phyloP scores from a whole-genome alignment of 2,329 filamentous ascomycete species.

The Botrytis fragariae region DNA sequence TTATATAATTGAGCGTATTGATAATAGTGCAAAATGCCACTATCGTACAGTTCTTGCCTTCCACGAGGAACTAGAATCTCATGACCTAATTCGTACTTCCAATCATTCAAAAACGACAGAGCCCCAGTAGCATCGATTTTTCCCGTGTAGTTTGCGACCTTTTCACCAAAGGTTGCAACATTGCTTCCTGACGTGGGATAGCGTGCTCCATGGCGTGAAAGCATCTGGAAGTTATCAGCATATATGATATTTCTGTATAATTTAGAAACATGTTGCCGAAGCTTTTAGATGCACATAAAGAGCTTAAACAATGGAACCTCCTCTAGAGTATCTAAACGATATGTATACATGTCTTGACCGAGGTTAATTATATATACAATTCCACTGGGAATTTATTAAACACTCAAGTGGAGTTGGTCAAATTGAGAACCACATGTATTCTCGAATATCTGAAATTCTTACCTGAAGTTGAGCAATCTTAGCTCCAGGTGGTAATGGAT shows the following conservation, averaged over 20 bases:
- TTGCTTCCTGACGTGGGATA: conserved; percentile 65
- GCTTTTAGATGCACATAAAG: neutral
- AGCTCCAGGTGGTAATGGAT: conserved; percentile 62
- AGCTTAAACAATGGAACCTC: neutral
- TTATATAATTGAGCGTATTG: conserved; percentile 58
- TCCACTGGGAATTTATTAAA: neutral
- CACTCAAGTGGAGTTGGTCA: neutral
- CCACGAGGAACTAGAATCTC: conserved; percentile 73
- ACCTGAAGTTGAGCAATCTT: conserved; percentile 65
- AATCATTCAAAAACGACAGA: conserved; percentile 65
- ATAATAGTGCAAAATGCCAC: conserved; percentile 68
- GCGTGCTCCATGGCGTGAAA: conserved; percentile 69
- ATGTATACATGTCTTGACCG: neutral
- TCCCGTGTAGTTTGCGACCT: conserved; percentile 53
- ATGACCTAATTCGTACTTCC: conserved; percentile 66
- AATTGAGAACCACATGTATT: neutral
- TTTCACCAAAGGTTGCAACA: conserved; percentile 54
- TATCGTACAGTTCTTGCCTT: conserved; percentile 70
- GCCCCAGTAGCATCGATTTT: conserved; percentile 56
- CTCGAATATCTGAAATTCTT: conserved; percentile 20
- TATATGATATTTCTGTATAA: neutral
- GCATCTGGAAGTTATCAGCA: conserved; percentile 51
- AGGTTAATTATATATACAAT: neutral
- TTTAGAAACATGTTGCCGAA: neutral
- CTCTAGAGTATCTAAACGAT: neutral